phyloP scores from a whole-genome alignment of 2,329 filamentous ascomycete genomes.

The Cladosporium sp. region DNA sequence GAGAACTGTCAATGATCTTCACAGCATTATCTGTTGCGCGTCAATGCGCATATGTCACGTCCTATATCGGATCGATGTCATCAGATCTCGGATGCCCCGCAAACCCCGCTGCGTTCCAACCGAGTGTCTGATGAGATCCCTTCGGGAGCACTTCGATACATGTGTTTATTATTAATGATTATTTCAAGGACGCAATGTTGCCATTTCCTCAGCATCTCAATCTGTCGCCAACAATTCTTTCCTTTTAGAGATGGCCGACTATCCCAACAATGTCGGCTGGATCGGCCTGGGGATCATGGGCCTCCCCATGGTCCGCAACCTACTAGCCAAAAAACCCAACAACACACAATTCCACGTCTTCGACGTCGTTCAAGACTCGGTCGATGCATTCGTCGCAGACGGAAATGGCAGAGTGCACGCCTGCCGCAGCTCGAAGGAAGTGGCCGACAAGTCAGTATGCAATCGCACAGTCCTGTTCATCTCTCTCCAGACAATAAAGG shows the following conservation, averaged over 20 bases:
- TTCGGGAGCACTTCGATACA: too few relatives aligned
- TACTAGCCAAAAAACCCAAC: conserved; percentile 44
- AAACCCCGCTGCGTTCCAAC: too few relatives aligned
- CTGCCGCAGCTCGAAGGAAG: conserved; percentile 43
- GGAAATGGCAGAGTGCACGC: conserved; percentile 37
- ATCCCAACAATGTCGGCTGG: conserved; percentile 41
- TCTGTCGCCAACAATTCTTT: too few relatives aligned
- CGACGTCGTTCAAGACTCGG: conserved; percentile 43
- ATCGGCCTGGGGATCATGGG: conserved; percentile 56
- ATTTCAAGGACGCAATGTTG: too few relatives aligned
- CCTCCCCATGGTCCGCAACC: conserved; percentile 49
- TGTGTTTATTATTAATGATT: too few relatives aligned
- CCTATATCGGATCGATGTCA: too few relatives aligned
- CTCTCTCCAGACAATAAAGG: neutral
- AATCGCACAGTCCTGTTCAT: neutral
- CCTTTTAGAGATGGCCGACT: too few relatives aligned
- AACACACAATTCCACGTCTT: conserved; percentile 45
- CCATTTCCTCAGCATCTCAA: too few relatives aligned
- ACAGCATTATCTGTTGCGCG: neutral
- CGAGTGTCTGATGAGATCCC: too few relatives aligned
- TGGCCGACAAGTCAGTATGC: conserved; percentile 48
- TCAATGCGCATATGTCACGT: neutral
- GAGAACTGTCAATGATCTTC: neutral
- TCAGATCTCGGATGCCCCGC: too few relatives aligned
- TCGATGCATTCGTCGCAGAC: conserved; percentile 42